Evolutionary conservation across 1,139 yeast species (phyloP).

Genomic region (Scheffersomyces segobiensis): DNA sequence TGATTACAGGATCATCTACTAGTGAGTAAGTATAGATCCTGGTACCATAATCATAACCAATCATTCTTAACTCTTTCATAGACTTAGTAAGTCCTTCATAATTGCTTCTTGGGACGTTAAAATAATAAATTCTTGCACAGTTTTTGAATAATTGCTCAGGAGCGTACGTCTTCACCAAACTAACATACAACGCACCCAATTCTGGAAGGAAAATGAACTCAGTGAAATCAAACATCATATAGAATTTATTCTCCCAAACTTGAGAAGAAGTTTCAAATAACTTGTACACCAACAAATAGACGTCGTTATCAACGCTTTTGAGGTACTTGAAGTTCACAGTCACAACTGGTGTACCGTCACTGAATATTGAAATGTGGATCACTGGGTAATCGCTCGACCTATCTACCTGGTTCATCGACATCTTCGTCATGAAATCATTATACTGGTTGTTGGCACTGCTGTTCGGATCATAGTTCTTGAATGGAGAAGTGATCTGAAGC

Average conservation of each 20-base stretch:
- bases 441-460: conserved; percentile 50
- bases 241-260: conserved; percentile 71
- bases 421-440: conserved; percentile 74
- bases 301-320: conserved; percentile 45
- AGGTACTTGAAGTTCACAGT: conserved; percentile 53
- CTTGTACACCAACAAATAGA: conserved; percentile 59
- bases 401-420: conserved; percentile 56
- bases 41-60: conserved; percentile 17
- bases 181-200: conserved; percentile 29
- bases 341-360: conserved; percentile 73
- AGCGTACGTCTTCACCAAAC: conserved; percentile 38
- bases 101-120: conserved; percentile 56
- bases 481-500: conserved; percentile 54
- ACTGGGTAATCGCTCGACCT: conserved; percentile 44
- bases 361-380: conserved; percentile 63
- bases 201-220: conserved; percentile 44
- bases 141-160: conserved; percentile 55
- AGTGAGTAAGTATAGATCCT: conserved; percentile 40
- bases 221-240: conserved; percentile 69
- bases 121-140: conserved; percentile 57
- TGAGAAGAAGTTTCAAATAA: conserved; percentile 68
- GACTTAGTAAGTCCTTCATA: conserved; percentile 32
- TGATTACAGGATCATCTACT: conserved; percentile 48
- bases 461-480: conserved; percentile 44
- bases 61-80: conserved; percentile 18